phyloP scores from a whole-genome alignment of 108 stramenopile species.

The Fistulifera pelliculosa region DNA sequence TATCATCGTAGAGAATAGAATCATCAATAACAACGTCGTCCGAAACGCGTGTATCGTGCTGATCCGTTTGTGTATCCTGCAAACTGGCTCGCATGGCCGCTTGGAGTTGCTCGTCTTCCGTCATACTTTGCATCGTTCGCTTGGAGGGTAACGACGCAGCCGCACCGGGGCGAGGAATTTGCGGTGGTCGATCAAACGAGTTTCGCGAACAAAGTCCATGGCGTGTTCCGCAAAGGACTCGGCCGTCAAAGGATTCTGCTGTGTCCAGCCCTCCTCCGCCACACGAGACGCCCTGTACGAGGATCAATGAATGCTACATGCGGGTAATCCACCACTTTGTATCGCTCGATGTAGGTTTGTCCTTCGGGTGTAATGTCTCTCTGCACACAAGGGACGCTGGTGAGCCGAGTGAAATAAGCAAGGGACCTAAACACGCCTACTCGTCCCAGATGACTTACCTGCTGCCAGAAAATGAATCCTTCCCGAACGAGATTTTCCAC shows the following conservation, averaged over 20 bases:
- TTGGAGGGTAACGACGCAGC: slow-evolving; percentile 14
- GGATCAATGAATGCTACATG: slow-evolving; percentile 90
- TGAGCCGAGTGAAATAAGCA: neutral
- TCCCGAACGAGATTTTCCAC: slow-evolving; percentile 88
- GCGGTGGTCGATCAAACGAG: slow-evolving; percentile 73
- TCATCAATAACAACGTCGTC: slow-evolving; percentile 20
- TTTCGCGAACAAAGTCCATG: slow-evolving; percentile 81
- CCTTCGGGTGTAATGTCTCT: slow-evolving; percentile 63
- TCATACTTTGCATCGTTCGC: slow-evolving; percentile 33
- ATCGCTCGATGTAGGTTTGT: slow-evolving; percentile 64
- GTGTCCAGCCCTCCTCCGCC: slow-evolving; percentile 87
- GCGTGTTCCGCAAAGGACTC: slow-evolving; percentile 73
- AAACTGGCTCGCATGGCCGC: slow-evolving; percentile 82
- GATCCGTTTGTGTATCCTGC: slow-evolving; percentile 18
- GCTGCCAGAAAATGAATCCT: slow-evolving; percentile 92
- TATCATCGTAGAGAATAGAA: slow-evolving; percentile 17
- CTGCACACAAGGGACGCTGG: too few relatives aligned
- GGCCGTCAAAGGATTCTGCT: slow-evolving; percentile 70
- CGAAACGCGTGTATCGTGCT: slow-evolving; percentile 13
- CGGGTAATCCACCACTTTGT: slow-evolving; percentile 77
- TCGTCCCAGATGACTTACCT: slow-evolving; percentile 34
- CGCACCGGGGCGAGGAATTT: slow-evolving; percentile 14
- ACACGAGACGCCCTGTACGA: slow-evolving; percentile 76
- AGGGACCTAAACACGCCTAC: neutral
- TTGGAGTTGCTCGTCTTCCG: slow-evolving; percentile 79